phyloP scores from a whole-genome alignment of 2,329 filamentous ascomycete genomes.

The Plenodomus tracheiphilus region DNA sequence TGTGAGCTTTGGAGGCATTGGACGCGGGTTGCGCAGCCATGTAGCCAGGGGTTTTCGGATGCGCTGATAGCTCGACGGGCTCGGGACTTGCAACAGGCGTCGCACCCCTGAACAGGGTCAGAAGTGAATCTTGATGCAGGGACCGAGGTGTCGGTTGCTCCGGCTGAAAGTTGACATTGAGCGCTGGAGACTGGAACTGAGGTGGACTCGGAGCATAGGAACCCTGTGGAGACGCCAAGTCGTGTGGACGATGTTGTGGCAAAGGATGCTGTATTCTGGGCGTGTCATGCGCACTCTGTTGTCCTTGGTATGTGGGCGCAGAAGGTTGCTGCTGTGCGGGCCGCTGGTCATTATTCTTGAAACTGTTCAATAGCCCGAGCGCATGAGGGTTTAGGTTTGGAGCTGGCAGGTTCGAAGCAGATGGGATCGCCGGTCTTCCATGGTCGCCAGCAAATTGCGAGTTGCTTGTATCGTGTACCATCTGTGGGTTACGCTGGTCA shows the following conservation, averaged over 20 bases:
- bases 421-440: constrained; percentile 53
- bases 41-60: constrained; percentile 45
- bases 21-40: constrained; percentile 24
- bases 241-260: constrained; percentile 23
- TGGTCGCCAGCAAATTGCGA: constrained; percentile 42
- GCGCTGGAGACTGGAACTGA: constrained; percentile 33
- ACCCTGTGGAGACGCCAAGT: constrained; percentile 29
- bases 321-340: constrained; percentile 11
- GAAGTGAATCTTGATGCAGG: constrained; percentile 50
- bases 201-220: constrained; percentile 33
- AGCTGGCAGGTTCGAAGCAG: constrained; percentile 60
- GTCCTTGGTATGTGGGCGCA: constrained; percentile 9
- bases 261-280: constrained; percentile 28
- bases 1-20: constrained; percentile 16
- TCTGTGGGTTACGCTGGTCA: constrained; percentile 9
- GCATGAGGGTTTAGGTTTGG: constrained; percentile 63
- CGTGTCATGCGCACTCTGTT: constrained; percentile 23
- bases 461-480: constrained; percentile 24
- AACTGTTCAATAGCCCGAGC: constrained; percentile 60
- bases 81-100: constrained; percentile 30
- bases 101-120: constrained; percentile 50
- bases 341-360: constrained; percentile 49
- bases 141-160: constrained; percentile 43
- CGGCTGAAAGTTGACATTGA: constrained; percentile 25
- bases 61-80: constrained; percentile 53